Conservation (phyloP, 495 filamentous ascomycete species). For the Halenospora varia region DNA sequence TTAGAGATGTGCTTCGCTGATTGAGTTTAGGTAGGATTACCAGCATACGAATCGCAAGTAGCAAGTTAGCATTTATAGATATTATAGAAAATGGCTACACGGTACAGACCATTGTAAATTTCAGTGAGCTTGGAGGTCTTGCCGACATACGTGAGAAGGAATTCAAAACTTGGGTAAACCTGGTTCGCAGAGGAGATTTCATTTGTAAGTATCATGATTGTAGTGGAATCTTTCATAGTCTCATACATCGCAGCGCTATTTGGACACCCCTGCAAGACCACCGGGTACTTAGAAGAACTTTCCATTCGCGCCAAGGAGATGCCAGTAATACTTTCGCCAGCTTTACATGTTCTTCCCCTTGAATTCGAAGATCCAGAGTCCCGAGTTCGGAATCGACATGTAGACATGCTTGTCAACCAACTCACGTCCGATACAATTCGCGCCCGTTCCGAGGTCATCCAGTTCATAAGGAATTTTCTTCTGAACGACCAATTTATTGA, state of each 20-base stretch:
- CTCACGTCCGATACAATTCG: constrained; percentile 61
- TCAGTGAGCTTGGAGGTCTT: constrained; percentile 42
- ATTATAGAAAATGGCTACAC: constrained; percentile 64
- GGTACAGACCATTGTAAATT: constrained; percentile 71
- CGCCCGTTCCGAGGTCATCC: constrained; percentile 69
- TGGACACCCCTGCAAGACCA: constrained; percentile 59
- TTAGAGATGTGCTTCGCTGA: neutral
- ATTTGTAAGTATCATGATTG: constrained; percentile 52
- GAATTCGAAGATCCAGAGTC: constrained; percentile 61
- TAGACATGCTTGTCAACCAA: constrained; percentile 75
- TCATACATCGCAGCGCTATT: constrained; percentile 48
- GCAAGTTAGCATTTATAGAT: constrained; percentile 81
- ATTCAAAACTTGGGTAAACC: constrained; percentile 56
- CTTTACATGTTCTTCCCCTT: constrained; percentile 68
- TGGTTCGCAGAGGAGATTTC: constrained; percentile 70
- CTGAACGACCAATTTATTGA: constrained; percentile 69
- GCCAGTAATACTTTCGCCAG: constrained; percentile 70
- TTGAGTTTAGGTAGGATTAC: constrained; percentile 35
- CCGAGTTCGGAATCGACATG: constrained; percentile 63
- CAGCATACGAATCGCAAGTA: constrained; percentile 40
- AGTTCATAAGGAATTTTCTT: constrained; percentile 70
- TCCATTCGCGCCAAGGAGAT: constrained; percentile 63
- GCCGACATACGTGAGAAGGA: constrained; percentile 36
- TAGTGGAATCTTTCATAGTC: constrained; percentile 8
- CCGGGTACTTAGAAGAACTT: constrained; percentile 68